These are phyloP conservation scores for Anthostomella pinea DNA, from an alignment of 2,329 filamentous ascomycete species.

Conservation along the genomic window DNA sequence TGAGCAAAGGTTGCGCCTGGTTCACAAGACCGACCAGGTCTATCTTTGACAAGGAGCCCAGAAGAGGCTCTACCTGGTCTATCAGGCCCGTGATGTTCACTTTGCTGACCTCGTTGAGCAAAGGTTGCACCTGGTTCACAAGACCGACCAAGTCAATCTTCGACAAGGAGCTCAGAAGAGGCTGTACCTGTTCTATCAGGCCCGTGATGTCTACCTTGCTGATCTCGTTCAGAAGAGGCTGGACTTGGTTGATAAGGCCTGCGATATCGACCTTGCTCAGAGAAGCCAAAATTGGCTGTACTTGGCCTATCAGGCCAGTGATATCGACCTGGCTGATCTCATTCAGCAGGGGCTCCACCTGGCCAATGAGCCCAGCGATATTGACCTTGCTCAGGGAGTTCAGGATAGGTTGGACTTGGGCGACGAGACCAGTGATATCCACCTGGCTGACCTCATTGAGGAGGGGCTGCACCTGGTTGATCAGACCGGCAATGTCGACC, in stretches of 20 bases:
- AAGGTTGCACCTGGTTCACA: conserved; percentile 9
- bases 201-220: conserved; percentile 32
- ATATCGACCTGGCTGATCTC: conserved; percentile 36
- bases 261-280: conserved; percentile 6
- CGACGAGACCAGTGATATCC: conserved; percentile 33
- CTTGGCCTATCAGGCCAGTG: conserved; percentile 32
- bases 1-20: background rate
- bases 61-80: conserved; percentile 31
- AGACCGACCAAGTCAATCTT: conserved; percentile 30
- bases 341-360: conserved; percentile 32
- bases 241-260: conserved; percentile 3
- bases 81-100: conserved; percentile 36
- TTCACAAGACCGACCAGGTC: conserved; percentile 6
- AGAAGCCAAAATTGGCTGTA: conserved; percentile 28
- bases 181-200: conserved; percentile 12
- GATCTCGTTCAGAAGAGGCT: conserved; percentile 15
- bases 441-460: conserved; percentile 29
- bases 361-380: conserved; percentile 29
- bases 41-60: conserved; percentile 13
- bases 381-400: conserved; percentile 30
- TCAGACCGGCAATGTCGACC: conserved; percentile 16
- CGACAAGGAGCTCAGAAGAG: conserved; percentile 30
- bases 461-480: conserved; percentile 15
- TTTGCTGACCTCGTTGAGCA: conserved; percentile 20
- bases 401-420: conserved; percentile 35